Evolutionary conservation across 768 basidiomycete genomes (phyloP).

Genomic region (Lenzites betulinus): DNA sequence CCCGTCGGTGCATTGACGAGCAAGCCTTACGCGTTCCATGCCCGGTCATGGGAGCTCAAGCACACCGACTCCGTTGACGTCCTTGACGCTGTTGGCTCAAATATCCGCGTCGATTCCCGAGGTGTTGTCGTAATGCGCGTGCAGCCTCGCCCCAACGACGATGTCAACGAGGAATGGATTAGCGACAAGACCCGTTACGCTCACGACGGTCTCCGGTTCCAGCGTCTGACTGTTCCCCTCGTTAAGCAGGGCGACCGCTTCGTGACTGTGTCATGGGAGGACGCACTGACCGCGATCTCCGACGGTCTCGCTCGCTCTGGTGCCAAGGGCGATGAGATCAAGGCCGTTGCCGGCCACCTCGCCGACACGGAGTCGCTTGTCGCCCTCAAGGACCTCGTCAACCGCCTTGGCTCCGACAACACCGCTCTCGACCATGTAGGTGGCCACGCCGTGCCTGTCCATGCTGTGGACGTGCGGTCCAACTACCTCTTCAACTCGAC

Average conservation of each 20-base stretch:
- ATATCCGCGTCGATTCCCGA: slow-evolving; percentile 94
- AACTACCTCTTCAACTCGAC: slow-evolving; percentile 97
- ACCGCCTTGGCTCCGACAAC: slow-evolving; percentile 95
- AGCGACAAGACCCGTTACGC: slow-evolving; percentile 98
- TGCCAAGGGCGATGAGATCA: slow-evolving; percentile 89
- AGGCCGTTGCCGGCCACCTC: slow-evolving; percentile 89
- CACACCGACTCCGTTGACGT: slow-evolving; percentile 97
- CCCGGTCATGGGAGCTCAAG: slow-evolving; percentile 98
- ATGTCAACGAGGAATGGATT: slow-evolving; percentile 99
- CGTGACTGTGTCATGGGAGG: slow-evolving; percentile 87
- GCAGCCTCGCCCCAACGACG: slow-evolving; percentile 94
- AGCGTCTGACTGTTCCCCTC: slow-evolving; percentile 90
- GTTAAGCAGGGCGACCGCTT: slow-evolving; percentile 93
- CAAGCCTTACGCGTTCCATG: slow-evolving; percentile 98
- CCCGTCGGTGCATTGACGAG: slow-evolving; percentile 98
- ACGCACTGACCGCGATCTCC: slow-evolving; percentile 75
- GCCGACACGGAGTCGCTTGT: slow-evolving; percentile 95
- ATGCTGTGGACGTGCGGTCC: slow-evolving; percentile 88
- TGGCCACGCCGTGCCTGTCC: slow-evolving; percentile 68
- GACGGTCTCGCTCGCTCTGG: slow-evolving; percentile 80
- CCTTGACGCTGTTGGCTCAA: slow-evolving; percentile 92
- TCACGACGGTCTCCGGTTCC: slow-evolving; percentile 93
- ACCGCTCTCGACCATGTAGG: slow-evolving; percentile 74
- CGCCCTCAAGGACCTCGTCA: slow-evolving; percentile 90
- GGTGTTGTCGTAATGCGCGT: slow-evolving; percentile 97